A percentile compares a stretch with the other conserved stretches of the same genome.
These are phyloP conservation scores for Solanum hybrid DNA, from an alignment of 305 asterid species.

Conservation along the genomic window DNA sequence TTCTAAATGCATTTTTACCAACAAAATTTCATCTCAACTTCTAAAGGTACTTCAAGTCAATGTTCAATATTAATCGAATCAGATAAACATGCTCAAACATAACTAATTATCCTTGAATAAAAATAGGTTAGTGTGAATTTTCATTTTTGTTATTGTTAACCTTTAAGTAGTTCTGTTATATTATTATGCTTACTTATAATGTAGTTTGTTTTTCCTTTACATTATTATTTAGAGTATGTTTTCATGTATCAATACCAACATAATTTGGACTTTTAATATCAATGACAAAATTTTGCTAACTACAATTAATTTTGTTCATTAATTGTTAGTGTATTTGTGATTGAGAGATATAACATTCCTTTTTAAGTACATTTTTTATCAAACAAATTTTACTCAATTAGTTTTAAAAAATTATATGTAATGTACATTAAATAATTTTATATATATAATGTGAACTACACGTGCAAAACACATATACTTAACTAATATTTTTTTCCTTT, in stretches of 20 bases:
- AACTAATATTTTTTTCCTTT: too few relatives aligned
- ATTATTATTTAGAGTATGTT: too few relatives aligned
- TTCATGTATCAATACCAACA: neutral
- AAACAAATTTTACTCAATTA: neutral
- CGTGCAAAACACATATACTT: too few relatives aligned
- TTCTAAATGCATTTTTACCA: neutral
- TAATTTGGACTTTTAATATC: neutral
- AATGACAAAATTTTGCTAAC: neutral
- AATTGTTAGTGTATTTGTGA: neutral
- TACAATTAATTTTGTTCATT: neutral
- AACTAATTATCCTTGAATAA: neutral
- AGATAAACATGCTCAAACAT: neutral
- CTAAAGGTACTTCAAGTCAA: too few relatives aligned
- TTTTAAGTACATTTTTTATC: too few relatives aligned
- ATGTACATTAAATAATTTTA: too few relatives aligned
- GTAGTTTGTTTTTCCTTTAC: neutral
- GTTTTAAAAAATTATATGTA: too few relatives aligned
- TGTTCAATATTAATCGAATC: neutral
- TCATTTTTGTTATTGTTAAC: neutral
- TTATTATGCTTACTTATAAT: neutral
- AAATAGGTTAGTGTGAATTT: neutral
- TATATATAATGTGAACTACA: too few relatives aligned
- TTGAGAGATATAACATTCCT: neutral
- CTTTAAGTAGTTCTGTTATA: neutral
- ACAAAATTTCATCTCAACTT: neutral